These are phyloP conservation scores for Cercospora beticola DNA, from an alignment of 2,329 filamentous ascomycete species.

Conservation along the genomic window DNA sequence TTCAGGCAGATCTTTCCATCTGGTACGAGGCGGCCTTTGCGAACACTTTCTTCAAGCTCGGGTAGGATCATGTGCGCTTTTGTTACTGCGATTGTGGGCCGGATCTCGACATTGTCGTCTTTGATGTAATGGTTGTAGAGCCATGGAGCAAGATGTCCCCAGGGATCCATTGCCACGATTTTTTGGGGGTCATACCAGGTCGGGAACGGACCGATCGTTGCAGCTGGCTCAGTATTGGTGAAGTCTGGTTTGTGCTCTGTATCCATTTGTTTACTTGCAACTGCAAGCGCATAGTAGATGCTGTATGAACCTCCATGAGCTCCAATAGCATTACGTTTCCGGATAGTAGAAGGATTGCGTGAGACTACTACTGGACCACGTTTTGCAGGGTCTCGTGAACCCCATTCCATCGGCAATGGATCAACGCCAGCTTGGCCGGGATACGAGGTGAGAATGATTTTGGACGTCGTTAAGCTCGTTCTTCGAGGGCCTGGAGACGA, in stretches of 20 bases:
- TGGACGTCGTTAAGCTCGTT: constrained; percentile 48
- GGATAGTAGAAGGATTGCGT: constrained; percentile 70
- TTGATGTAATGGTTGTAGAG: constrained; percentile 77
- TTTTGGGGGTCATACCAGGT: constrained; percentile 89
- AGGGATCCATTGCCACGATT: constrained; percentile 96
- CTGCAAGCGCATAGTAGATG: constrained; percentile 89
- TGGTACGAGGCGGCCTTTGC: constrained; percentile 67
- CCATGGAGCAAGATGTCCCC: constrained; percentile 83
- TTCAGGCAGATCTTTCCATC: constrained; percentile 93
- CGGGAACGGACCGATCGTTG: constrained; percentile 80
- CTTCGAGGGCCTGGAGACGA: constrained; percentile 37
- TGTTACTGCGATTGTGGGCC: constrained; percentile 83
- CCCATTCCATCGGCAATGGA: constrained; percentile 86
- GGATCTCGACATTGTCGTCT: constrained; percentile 64
- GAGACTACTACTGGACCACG: constrained; percentile 89
- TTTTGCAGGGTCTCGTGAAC: constrained; percentile 68
- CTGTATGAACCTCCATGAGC: constrained; percentile 89
- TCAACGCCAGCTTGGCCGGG: constrained; percentile 93
- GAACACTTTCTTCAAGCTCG: constrained; percentile 86
- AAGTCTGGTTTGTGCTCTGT: constrained; percentile 76
- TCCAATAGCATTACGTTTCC: constrained; percentile 72
- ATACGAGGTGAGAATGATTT: constrained; percentile 77
- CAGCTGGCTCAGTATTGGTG: constrained; percentile 89
- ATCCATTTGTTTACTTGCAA: constrained; percentile 86
- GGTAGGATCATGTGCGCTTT: constrained; percentile 96